Evolutionary conservation across 176 grass and related monocot genomes (phyloP).

Genomic region (Oryza punctata): DNA sequence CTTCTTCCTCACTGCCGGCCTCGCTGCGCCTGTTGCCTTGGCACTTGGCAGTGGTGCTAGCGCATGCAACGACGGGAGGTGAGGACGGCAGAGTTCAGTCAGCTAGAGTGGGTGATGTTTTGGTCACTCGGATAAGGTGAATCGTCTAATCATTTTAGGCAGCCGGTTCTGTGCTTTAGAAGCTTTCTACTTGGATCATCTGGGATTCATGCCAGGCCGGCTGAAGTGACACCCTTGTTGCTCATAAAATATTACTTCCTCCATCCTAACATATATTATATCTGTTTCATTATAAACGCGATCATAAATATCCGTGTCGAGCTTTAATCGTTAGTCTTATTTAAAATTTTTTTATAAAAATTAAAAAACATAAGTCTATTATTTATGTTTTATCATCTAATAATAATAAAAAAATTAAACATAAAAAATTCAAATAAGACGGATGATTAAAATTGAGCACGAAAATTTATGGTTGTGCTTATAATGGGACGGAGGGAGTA

Average conservation of each 20-base stretch:
- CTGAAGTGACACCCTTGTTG: neutral
- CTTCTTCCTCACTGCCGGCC: neutral
- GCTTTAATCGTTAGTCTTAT: no score
- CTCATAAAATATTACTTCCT: neutral
- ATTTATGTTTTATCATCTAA: no score
- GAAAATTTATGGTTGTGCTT: no score
- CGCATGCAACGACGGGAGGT: neutral
- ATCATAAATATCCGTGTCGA: no score
- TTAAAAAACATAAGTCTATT: no score
- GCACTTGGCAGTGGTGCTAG: neutral
- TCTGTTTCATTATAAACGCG: no score
- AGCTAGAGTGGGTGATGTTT: neutral
- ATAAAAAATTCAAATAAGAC: no score
- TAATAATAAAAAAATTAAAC: no score
- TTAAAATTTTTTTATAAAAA: no score
- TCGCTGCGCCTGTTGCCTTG: neutral
- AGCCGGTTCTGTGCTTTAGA: neutral
- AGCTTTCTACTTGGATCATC: neutral
- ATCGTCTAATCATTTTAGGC: neutral
- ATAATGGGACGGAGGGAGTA: no score
- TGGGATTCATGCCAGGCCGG: neutral
- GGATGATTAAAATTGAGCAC: no score
- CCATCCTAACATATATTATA: no score
- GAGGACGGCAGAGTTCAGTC: neutral
- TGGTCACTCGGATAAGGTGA: neutral